Conservation (phyloP, 441 rosid genomes). For the Lepidium campestre region DNA sequence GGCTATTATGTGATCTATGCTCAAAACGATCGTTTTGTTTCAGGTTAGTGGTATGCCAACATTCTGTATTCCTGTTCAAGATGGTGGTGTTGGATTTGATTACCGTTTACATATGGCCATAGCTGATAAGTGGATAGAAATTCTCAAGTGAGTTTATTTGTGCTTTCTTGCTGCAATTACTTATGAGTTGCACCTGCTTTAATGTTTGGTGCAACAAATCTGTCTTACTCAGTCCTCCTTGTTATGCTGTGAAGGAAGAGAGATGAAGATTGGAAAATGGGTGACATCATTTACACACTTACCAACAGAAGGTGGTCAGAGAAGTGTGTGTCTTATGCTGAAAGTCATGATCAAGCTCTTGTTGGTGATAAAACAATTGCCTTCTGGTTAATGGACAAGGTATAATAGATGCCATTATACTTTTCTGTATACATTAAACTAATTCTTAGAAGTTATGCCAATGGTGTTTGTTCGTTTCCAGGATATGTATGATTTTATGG, state of each 20-base stretch:
- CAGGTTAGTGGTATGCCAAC: constrained; percentile 99
- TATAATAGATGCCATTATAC: constrained; percentile 13
- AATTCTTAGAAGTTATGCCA: neutral
- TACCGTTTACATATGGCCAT: constrained; percentile 97
- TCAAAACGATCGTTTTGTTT: neutral
- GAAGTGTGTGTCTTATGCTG: constrained; percentile 87
- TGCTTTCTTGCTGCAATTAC: neutral
- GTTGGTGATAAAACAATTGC: constrained; percentile 98
- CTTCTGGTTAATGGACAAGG: constrained; percentile 99
- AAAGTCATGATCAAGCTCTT: constrained; percentile 98
- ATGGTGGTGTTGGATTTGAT: constrained; percentile 98
- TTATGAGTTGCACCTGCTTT: neutral
- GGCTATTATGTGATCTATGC: neutral
- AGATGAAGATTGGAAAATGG: constrained; percentile 92
- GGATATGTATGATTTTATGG: constrained; percentile 99
- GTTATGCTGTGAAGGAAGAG: constrained; percentile 47
- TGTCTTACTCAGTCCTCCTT: constrained; percentile 2
- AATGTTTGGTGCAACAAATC: constrained; percentile 1
- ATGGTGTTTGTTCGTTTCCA: constrained; percentile 26
- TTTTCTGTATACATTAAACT: neutral
- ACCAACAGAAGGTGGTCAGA: constrained; percentile 95
- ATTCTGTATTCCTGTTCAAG: constrained; percentile 78
- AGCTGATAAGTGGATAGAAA: constrained; percentile 97
- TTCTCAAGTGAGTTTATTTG: constrained; percentile 60
- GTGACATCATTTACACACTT: constrained; percentile 65